Evolutionary conservation across 192 early-diverging fungal genomes (phyloP).

Genomic region (Ambispora gerdemannii): DNA sequence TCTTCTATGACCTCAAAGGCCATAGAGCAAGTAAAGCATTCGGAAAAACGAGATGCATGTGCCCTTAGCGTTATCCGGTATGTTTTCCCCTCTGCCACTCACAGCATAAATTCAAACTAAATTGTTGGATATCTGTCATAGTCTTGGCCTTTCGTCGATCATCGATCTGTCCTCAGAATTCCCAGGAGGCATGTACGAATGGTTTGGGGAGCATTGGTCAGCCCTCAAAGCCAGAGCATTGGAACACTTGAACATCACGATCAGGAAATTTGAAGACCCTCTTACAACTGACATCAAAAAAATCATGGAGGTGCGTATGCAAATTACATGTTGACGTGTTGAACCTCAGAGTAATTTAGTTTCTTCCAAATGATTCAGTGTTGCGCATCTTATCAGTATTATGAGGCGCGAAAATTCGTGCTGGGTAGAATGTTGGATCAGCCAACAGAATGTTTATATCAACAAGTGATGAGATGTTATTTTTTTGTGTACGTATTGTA

Average conservation of each 20-base stretch:
- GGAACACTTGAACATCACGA: slow-evolving; percentile 5
- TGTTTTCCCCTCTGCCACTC: too few relatives aligned
- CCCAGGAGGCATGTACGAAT: slow-evolving; percentile 17
- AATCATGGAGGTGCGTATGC: slow-evolving; percentile 2
- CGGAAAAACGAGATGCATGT: not conserved
- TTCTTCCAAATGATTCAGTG: slow-evolving; percentile 14
- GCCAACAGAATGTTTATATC: not conserved
- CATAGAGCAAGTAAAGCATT: not conserved
- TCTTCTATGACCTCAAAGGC: not conserved
- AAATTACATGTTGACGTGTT: too few relatives aligned
- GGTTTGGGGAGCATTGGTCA: slow-evolving; percentile 26
- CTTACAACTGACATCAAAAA: too few relatives aligned
- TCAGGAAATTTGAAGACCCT: slow-evolving; percentile 20
- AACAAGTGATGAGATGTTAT: slow-evolving; percentile 24
- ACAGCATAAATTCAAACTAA: not conserved
- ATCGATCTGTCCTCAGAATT: slow-evolving; percentile 32
- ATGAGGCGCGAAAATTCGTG: slow-evolving; percentile 5
- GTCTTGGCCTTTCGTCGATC: slow-evolving; percentile 26
- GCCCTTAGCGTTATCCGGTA: slow-evolving; percentile 5
- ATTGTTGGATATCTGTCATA: not conserved
- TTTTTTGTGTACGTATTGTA: slow-evolving; percentile 24
- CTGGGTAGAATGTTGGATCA: slow-evolving; percentile 8
- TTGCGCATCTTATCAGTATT: slow-evolving; percentile 11
- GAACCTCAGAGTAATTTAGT: too few relatives aligned
- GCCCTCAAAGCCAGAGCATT: slow-evolving; percentile 2